Evolutionary conservation across 2,329 filamentous ascomycete genomes (phyloP).

Genomic region (Colletotrichum somersetense): DNA sequence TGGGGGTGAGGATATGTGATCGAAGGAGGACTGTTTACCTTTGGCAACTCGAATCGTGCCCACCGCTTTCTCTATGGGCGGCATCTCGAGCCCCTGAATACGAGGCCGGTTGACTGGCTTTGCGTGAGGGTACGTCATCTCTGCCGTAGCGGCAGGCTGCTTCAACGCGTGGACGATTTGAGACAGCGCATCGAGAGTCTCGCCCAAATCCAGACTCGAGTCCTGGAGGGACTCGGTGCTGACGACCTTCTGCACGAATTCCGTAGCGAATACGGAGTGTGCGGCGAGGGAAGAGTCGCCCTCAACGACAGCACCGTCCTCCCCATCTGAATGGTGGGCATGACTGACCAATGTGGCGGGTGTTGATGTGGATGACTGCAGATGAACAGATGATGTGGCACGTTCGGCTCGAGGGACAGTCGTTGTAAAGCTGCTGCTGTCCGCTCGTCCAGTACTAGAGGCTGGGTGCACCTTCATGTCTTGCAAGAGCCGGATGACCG

Average conservation of each 20-base stretch:
- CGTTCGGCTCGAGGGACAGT: slow-evolving; percentile 9
- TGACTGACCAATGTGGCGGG: slow-evolving; percentile 39
- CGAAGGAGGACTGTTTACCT: not conserved
- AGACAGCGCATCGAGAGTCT: slow-evolving; percentile 53
- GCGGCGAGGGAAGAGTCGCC: slow-evolving; percentile 61
- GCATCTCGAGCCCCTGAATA: slow-evolving; percentile 34
- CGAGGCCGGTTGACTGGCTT: slow-evolving; percentile 20
- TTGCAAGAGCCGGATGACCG: slow-evolving; percentile 51
- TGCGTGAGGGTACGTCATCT: slow-evolving; percentile 47
- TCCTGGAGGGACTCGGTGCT: slow-evolving; percentile 45
- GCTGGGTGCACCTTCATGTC: slow-evolving; percentile 49
- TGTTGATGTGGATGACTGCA: slow-evolving; percentile 29
- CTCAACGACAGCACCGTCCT: slow-evolving; percentile 53
- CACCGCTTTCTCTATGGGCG: slow-evolving; percentile 40
- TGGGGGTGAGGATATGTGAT: too few relatives aligned
- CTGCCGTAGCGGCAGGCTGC: slow-evolving; percentile 45
- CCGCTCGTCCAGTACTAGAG: slow-evolving; percentile 13
- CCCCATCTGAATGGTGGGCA: slow-evolving; percentile 37
- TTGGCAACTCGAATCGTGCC: slow-evolving; percentile 24
- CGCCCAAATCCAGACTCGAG: slow-evolving; percentile 50
- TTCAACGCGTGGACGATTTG: slow-evolving; percentile 48
- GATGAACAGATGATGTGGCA: slow-evolving; percentile 3
- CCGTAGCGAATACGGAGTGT: slow-evolving; percentile 61
- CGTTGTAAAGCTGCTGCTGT: not conserved
- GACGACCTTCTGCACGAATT: slow-evolving; percentile 57